Conservation (phyloP, 2,329 filamentous ascomycete species). For the Hymenoscyphus fructigenus region DNA sequence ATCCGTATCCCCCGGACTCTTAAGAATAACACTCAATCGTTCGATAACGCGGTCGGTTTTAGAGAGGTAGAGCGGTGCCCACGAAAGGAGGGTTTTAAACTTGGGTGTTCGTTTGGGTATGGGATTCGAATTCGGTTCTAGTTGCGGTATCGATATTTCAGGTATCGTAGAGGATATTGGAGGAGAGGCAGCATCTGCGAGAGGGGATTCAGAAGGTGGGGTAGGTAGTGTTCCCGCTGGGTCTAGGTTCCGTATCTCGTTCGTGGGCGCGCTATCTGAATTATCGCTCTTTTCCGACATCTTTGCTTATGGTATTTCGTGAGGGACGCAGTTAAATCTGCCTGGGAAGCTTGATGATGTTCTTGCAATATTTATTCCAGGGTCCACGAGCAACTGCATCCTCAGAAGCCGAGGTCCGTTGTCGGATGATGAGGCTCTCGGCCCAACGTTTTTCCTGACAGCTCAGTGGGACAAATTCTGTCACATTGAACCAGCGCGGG, state of each 20-base stretch:
- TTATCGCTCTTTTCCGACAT: neutral
- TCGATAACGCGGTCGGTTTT: conserved; percentile 41
- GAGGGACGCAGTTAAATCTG: neutral
- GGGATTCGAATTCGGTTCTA: conserved; percentile 12
- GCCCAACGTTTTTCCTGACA: neutral
- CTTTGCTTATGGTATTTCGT: neutral
- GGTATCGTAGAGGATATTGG: conserved; percentile 16
- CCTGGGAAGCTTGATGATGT: neutral
- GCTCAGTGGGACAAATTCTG: neutral
- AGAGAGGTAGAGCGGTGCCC: conserved; percentile 36
- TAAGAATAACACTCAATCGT: conserved; percentile 61
- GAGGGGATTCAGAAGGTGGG: conserved; percentile 5
- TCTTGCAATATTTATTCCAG: neutral
- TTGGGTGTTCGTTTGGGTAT: conserved; percentile 23
- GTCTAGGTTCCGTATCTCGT: neutral
- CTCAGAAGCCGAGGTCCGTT: neutral
- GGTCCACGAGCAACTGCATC: neutral
- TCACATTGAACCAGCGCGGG: neutral
- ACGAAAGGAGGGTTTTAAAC: conserved; percentile 26
- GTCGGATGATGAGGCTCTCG: neutral
- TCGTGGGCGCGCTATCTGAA: too few relatives aligned
- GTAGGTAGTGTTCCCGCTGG: neutral
- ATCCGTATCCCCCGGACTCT: conserved; percentile 69
- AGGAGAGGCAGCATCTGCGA: neutral
- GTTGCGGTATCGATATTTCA: neutral